Evolutionary conservation across 1,139 yeast species (phyloP), one percentile per base, ranked within the genome.

Genomic region (Candida pseudoviswanathii): DNA sequence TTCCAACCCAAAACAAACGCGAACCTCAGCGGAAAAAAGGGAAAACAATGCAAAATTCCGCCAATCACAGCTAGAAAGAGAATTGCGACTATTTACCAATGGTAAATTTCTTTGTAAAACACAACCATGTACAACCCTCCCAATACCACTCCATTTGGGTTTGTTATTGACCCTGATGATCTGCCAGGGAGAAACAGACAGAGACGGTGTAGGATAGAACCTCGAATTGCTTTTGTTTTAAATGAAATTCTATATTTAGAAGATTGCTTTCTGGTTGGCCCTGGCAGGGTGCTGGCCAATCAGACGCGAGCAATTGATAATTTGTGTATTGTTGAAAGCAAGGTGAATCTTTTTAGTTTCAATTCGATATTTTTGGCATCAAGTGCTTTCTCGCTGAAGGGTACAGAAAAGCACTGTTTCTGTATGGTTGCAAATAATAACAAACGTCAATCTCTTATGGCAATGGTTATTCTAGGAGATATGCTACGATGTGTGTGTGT

Each of bases 251-350:
- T 10, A 25, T n/a, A n/a, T 37, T 37, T 10, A 37, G 31, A 37
- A 10, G 41, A 36, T 25, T 37, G 22, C 30, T 37, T 37, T 1
- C 26, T 37, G 21, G 11, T 36, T 36, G 29, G 16, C 27, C 30
- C 30, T 37, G 22, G 2, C 3, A 9, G 10, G 7, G 10, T 5
- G 3, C 37, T 3, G 9, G 30, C 41, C 41, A 37, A 37, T 37
- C 31, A 37, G 41, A 37, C 16, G 21, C 41, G 21, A 37, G 41
- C 30, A n/a, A 25, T 37, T 37, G 31, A 21, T 37, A 37, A 37
- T 37, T 37, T 37, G 16, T 16, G 16, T 16, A 16, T 16, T 16
- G 16, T 16, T 16, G 16, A 16, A 16, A 16, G 16, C 11, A 25
- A 24, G 11, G 10, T 6, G 26, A 3, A n/a, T 25, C 4, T n/a